phyloP scores from a whole-genome alignment of 805 yeast species.

The Pichia membranifaciens region DNA sequence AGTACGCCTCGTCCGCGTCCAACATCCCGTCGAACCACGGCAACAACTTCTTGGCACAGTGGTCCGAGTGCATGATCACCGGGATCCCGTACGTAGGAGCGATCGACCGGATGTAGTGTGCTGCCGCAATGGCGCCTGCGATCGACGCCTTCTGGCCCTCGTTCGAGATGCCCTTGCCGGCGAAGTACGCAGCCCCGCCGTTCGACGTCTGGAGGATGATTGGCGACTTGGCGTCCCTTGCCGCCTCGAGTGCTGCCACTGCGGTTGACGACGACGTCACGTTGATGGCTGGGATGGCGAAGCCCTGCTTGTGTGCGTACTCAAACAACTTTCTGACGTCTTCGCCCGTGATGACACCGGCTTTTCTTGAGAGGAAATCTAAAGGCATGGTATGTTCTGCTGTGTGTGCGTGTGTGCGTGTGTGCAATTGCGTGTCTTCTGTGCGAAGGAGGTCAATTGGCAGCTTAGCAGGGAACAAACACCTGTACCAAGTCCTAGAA shows the following conservation, averaged over 20 bases:
- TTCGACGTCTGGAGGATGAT: constrained; percentile 94
- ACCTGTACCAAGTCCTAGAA: background rate
- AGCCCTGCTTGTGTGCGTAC: constrained; percentile 88
- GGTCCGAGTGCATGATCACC: constrained; percentile 95
- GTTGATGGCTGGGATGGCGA: constrained; percentile 98
- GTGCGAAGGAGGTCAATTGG: no score
- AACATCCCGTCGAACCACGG: constrained; percentile 99
- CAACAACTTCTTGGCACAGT: constrained; percentile 95
- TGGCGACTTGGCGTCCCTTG: constrained; percentile 91
- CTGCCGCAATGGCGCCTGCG: constrained; percentile 94
- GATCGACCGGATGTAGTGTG: constrained; percentile 92
- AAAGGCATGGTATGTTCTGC: constrained; percentile 26
- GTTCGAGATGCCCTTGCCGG: constrained; percentile 98
- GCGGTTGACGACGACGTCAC: constrained; percentile 97
- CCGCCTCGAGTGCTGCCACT: constrained; percentile 95
- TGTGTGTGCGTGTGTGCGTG: no score
- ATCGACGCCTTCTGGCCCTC: constrained; percentile 90
- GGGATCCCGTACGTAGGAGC: constrained; percentile 97
- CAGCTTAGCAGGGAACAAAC: no score
- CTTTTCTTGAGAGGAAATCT: constrained; percentile 79
- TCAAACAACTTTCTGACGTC: constrained; percentile 83
- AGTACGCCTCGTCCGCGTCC: constrained; percentile 92
- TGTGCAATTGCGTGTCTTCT: no score
- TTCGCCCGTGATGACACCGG: constrained; percentile 99
- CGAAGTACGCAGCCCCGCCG: constrained; percentile 99